Base-by-base conservation (phyloP, 2,329 filamentous ascomycete genomes). In the Scytalidium sp. region DNA sequence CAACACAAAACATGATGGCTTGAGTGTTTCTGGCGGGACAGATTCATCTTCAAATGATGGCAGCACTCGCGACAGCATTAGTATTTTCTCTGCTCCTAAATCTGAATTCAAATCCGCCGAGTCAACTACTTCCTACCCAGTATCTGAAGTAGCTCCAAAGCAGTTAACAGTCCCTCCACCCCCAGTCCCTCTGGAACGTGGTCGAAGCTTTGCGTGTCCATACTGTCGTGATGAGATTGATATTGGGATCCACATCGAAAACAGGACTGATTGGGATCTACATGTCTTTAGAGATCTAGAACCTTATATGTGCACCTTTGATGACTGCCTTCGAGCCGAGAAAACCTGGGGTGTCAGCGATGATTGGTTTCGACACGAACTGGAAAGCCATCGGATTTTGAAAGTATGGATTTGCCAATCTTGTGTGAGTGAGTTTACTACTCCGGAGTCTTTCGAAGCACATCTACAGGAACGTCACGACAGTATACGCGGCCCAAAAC, bases 221-320 rank as follows among this genome's bases (percentile, higher is more conserved):
- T 57, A 53, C 39, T 60, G 57, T 39, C 44, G 42, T 39, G 53
- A 56, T 25, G 56, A 58, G 32, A 27, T 60, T 15, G 54, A 55
- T 8, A 41, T 60, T 27, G 41, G 41, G 11, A 20, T 52, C 4
- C 41, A 41, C 3, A 43, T 47, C 10, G 22, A 32, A 10, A 48
- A 17, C 5, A 50, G 52, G 41, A 51, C 51, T 3, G 56, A 58
- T 15, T 60, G 57, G 57, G 19, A 46, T 10, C 45, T 25, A 6
- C 59, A 61, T 44, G n/a, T 61, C n/a, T 59, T 51, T 20, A 39
- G 48, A 7, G 59, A 61, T 41, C 47, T 61, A 10, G 44, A 58
- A 32, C 56, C 59, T 2, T 60, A 61, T 47, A 50, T 54, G 2
- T 61, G 59, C 29, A 57, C 55, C 1, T 61, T 59, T 43, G 52